Evolutionary conservation across 129 eudicot genomes (phyloP).

Genomic region (Artemisia annua): DNA sequence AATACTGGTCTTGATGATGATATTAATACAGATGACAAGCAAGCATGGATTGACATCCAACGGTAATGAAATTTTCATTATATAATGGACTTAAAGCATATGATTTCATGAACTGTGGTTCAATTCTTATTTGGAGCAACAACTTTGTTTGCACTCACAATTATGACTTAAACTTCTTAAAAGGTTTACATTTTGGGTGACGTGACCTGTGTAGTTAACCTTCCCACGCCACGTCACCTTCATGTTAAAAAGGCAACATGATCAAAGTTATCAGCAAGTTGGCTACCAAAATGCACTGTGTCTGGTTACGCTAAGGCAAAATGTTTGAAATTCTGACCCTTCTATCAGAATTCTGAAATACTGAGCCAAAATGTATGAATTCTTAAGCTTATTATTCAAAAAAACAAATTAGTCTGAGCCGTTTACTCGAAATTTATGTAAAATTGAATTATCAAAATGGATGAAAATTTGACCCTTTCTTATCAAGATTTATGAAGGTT

Average conservation of each 20-base stretch:
- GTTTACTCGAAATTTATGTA: neutral
- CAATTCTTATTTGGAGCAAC: constrained; percentile 1
- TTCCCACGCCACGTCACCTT: neutral
- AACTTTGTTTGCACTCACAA: constrained; percentile 9
- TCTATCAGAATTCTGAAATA: neutral
- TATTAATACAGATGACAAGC: constrained; percentile 77
- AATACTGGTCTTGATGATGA: constrained; percentile 68
- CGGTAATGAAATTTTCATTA: constrained; percentile 41
- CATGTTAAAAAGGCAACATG: neutral
- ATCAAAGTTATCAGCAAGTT: neutral
- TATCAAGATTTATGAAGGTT: neutral
- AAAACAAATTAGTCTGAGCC: neutral
- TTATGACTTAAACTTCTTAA: neutral
- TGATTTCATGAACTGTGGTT: neutral
- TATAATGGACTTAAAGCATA: neutral
- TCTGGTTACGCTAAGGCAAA: neutral
- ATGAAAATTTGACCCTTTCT: constrained; percentile 2
- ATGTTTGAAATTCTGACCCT: neutral
- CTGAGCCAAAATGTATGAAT: neutral
- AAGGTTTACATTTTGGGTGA: neutral
- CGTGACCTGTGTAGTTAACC: neutral
- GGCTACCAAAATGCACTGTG: too few relatives aligned
- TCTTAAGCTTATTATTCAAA: too few relatives aligned
- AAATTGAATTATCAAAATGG: neutral
- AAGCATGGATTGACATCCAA: constrained; percentile 88